Evolutionary conservation across 805 yeast genomes (phyloP).

Genomic region (Pichia eremophila): DNA sequence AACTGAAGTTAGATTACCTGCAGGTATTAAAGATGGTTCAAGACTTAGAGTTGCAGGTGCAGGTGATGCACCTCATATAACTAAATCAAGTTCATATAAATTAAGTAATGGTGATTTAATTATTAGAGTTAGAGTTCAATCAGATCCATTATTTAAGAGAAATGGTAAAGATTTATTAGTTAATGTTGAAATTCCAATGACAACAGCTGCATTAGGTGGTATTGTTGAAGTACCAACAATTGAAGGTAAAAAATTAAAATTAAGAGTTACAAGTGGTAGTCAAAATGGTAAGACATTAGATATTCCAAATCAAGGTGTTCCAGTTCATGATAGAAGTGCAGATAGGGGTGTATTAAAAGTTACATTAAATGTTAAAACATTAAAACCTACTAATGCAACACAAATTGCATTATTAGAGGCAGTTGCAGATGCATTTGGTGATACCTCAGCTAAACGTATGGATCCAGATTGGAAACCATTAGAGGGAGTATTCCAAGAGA

Average conservation of each 20-base stretch:
- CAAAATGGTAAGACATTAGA: slow-evolving; percentile 66
- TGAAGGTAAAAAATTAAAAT: slow-evolving; percentile 58
- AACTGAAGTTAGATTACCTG: slow-evolving; percentile 79
- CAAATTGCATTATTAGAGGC: slow-evolving; percentile 89
- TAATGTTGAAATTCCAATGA: slow-evolving; percentile 68
- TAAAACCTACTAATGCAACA: slow-evolving; percentile 70
- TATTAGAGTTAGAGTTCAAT: slow-evolving; percentile 67
- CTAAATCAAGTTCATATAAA: slow-evolving; percentile 61
- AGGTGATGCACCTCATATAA: slow-evolving; percentile 81
- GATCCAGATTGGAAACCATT: slow-evolving; percentile 39
- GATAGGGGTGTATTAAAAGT: slow-evolving; percentile 75
- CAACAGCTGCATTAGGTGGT: slow-evolving; percentile 97
- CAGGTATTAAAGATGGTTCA: slow-evolving; percentile 82
- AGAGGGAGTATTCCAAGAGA: slow-evolving; percentile 15
- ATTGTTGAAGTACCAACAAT: slow-evolving; percentile 83
- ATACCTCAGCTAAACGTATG: slow-evolving; percentile 64
- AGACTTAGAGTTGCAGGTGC: slow-evolving; percentile 76
- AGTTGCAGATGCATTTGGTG: slow-evolving; percentile 83
- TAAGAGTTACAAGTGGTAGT: slow-evolving; percentile 79
- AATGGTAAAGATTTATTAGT: slow-evolving; percentile 57
- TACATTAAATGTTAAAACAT: slow-evolving; percentile 57
- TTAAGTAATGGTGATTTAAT: slow-evolving; percentile 80
- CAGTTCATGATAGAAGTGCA: slow-evolving; percentile 33
- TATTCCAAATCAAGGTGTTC: slow-evolving; percentile 84
- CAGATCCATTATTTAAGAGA: slow-evolving; percentile 64